Evolutionary conservation across 805 yeast genomes (phyloP), one percentile per base, ranked within the genome.

Genomic region (Lipomyces japonicus): DNA sequence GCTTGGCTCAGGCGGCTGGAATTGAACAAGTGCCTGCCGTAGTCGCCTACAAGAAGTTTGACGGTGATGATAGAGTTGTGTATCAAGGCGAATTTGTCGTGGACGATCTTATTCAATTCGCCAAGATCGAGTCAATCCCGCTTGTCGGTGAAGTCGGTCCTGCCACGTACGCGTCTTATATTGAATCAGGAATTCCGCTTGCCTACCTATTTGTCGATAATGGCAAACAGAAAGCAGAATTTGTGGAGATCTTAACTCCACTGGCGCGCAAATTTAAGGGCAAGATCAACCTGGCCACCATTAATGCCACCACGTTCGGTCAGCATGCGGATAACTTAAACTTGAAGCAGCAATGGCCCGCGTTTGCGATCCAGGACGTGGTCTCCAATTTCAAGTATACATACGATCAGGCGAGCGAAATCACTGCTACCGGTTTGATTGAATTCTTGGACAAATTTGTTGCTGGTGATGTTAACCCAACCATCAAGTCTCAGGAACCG

Each of bases 71-170:
- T 18, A 61, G 61, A 39, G 57, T 59, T 39, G 65, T 55, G 24
- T 61, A 67, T 18, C 66, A 61, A 10, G 59, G 57, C 44, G 57
- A 56, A 42, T 66, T 72, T 49, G 66, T 66, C 47, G 66, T 61
- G 19, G 67, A 67, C 5, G 63, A 66, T 18, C 68, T 85, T 58
- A 58, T 63, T 39, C 67, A 69, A 31, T 84, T 82, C 65, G 70
- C 82, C 60, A 68, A 70, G 47, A 68, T 71, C 59, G 93, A 89
- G 72, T 69, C 83, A 42, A 77, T 85, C 66, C 96, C 97, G 50
- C 75, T 78, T 63, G 83, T 90, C 62, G 96, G 95, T 64, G 96
- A 90, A 70, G 80, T 91, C 58, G 81, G 80, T 63, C 89, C 93
- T 59, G 75, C 78, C 46, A 83, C 93, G 57, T 93, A 84, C 77